A percentile compares a stretch with the other conserved stretches of the same genome.
Conservation (phyloP, 2,329 filamentous ascomycete genomes). For the Lecanosticta acicola region DNA sequence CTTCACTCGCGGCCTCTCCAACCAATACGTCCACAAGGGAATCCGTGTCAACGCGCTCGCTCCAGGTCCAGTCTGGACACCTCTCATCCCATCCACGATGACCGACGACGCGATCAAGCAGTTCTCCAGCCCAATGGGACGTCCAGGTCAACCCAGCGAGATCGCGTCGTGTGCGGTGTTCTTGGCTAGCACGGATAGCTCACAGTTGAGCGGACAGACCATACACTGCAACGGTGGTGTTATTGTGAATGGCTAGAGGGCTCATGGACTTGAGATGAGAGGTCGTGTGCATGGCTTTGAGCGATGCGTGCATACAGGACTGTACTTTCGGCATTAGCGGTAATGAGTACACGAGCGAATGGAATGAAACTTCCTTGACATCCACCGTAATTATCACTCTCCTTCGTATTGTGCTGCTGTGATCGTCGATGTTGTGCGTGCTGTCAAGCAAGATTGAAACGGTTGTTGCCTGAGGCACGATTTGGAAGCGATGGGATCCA, state of each 20-base stretch:
- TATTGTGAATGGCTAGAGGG: conserved; percentile 43
- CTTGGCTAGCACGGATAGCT: conserved; percentile 67
- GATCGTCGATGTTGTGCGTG: no score
- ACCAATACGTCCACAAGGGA: conserved; percentile 65
- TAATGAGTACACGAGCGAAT: not conserved
- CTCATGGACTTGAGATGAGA: not conserved
- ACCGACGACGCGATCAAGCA: conserved; percentile 62
- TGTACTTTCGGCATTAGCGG: not conserved
- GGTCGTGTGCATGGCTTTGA: not conserved
- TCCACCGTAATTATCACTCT: no score
- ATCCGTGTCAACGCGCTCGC: conserved; percentile 73
- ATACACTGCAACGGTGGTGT: conserved; percentile 59
- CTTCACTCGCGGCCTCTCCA: conserved; percentile 71
- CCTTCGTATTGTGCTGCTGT: no score
- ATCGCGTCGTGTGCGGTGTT: conserved; percentile 79
- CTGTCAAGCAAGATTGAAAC: no score
- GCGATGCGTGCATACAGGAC: no score
- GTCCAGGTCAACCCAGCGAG: conserved; percentile 74
- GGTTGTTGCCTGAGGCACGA: no score
- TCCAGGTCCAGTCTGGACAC: conserved; percentile 74
- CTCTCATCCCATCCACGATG: conserved; percentile 70
- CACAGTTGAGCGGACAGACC: conserved; percentile 68
- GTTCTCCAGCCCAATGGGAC: conserved; percentile 68
- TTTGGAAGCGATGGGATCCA: no score
- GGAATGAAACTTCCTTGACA: no score